phyloP scores from a whole-genome alignment of 371 early-diverging fungal species.

The Actinomortierella ambigua region DNA sequence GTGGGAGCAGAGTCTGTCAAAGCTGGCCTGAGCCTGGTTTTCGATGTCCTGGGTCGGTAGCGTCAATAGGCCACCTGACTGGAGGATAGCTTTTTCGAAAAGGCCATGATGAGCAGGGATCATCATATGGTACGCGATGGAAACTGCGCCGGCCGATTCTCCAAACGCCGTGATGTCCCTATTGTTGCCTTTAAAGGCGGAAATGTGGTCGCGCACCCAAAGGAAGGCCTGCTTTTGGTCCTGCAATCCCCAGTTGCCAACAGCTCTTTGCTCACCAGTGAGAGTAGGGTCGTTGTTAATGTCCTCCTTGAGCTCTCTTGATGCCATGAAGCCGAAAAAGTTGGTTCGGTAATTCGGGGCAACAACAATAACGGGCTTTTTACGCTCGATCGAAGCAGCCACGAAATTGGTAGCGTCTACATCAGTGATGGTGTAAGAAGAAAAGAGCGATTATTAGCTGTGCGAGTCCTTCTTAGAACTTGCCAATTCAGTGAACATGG shows the following conservation, averaged over 20 bases:
- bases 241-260: slow-evolving; percentile 48
- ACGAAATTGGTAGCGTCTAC: slow-evolving; percentile 12
- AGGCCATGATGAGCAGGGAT: slow-evolving; percentile 11
- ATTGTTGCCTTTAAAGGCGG: slow-evolving; percentile 51
- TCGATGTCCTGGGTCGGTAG: neutral
- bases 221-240: slow-evolving; percentile 49
- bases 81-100: slow-evolving; percentile 30
- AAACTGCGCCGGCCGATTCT: slow-evolving; percentile 48
- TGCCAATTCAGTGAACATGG: no score
- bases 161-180: slow-evolving; percentile 48
- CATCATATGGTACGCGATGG: slow-evolving; percentile 18
- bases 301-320: slow-evolving; percentile 22
- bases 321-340: slow-evolving; percentile 30
- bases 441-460: no score
- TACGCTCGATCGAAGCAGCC: slow-evolving; percentile 2
- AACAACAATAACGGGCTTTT: slow-evolving; percentile 24
- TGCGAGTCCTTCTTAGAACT: no score
- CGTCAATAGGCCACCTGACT: slow-evolving; percentile 9
- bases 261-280: neutral
- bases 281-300: neutral
- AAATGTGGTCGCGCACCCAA: slow-evolving; percentile 53
- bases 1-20: slow-evolving; percentile 14
- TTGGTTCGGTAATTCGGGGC: slow-evolving; percentile 23
- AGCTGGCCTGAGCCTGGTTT: slow-evolving; percentile 9
- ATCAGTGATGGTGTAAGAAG: no score